Conservation (phyloP, 2,329 filamentous ascomycete genomes). For the Monosporascus sp. region DNA sequence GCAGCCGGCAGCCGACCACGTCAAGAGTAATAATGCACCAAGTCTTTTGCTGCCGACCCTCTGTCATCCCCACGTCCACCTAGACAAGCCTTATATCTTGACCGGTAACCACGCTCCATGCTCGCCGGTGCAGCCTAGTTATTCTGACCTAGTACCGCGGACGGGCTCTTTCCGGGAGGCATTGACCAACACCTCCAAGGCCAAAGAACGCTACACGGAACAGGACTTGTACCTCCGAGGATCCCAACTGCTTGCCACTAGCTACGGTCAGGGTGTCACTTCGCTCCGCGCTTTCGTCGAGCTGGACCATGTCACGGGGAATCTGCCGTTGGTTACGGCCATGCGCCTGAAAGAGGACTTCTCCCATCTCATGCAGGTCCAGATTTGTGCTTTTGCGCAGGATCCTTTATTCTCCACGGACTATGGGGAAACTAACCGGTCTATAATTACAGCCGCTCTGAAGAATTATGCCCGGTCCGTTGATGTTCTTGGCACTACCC, state of each 20-base stretch:
- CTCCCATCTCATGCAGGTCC: slow-evolving; percentile 48
- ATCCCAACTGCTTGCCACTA: slow-evolving; percentile 60
- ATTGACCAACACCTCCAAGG: slow-evolving; percentile 42
- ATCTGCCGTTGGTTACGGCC: slow-evolving; percentile 42
- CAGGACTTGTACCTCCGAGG: slow-evolving; percentile 61
- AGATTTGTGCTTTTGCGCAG: slow-evolving; percentile 68
- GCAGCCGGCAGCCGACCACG: slow-evolving; percentile 1
- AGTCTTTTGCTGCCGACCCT: slow-evolving; percentile 37
- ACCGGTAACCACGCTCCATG: slow-evolving; percentile 25
- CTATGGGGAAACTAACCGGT: slow-evolving; percentile 44
- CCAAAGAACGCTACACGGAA: slow-evolving; percentile 58
- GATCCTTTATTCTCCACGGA: slow-evolving; percentile 58
- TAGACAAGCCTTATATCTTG: slow-evolving; percentile 62
- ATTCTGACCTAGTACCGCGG: slow-evolving; percentile 53
- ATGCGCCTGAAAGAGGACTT: slow-evolving; percentile 52
- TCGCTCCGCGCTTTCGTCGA: slow-evolving; percentile 68
- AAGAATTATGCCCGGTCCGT: slow-evolving; percentile 32
- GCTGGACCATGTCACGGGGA: slow-evolving; percentile 55
- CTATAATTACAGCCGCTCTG: slow-evolving; percentile 35
- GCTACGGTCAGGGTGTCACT: slow-evolving; percentile 59
- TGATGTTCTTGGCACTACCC: slow-evolving; percentile 61
- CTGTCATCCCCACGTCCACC: slow-evolving; percentile 68
- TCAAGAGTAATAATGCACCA: slow-evolving; percentile 6
- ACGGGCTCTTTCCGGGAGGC: slow-evolving; percentile 63
- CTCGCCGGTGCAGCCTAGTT: slow-evolving; percentile 40